Evolutionary conservation across 164 flowering plant genomes (phyloP).

Genomic region (Kingdonia uniflora): DNA sequence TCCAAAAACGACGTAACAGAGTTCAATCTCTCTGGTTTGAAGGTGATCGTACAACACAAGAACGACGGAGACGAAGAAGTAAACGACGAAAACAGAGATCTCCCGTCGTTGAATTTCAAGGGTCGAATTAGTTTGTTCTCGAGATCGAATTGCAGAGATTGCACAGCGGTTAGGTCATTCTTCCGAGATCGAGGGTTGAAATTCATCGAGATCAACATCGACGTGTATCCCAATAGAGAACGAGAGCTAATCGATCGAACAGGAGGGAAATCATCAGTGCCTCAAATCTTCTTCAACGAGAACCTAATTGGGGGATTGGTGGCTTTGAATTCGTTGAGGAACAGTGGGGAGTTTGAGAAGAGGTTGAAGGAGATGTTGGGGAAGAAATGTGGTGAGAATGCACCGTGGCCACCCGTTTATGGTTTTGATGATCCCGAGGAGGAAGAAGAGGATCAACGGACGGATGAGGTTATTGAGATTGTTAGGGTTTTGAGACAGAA

Average conservation of each 20-base stretch:
- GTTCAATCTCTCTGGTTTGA: conserved; percentile 53
- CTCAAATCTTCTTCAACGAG: conserved; percentile 83
- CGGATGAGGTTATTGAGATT: conserved; percentile 45
- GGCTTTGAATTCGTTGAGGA: conserved; percentile 72
- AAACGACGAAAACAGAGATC: neutral
- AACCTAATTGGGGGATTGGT: conserved; percentile 75
- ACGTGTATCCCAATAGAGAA: conserved; percentile 65
- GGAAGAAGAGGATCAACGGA: conserved; percentile 20
- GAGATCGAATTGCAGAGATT: conserved; percentile 76
- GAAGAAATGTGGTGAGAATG: conserved; percentile 46
- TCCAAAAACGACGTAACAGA: conserved; percentile 44
- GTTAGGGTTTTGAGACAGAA: conserved; percentile 61
- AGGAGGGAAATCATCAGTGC: conserved; percentile 58
- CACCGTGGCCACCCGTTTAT: conserved; percentile 61
- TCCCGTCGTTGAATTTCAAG: conserved; percentile 13
- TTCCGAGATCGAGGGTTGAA: conserved; percentile 46
- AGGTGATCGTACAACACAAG: conserved; percentile 50
- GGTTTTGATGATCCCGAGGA: conserved; percentile 64
- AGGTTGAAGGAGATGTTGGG: conserved; percentile 47
- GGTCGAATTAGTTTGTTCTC: conserved; percentile 83
- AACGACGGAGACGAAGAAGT: conserved; percentile 8
- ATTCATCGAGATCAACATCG: conserved; percentile 79
- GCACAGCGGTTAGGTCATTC: conserved; percentile 59
- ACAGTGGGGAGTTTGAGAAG: conserved; percentile 54
- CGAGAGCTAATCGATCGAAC: conserved; percentile 59